Conservation (phyloP, 2,329 filamentous ascomycete species). For the Colletotrichum sp. region DNA sequence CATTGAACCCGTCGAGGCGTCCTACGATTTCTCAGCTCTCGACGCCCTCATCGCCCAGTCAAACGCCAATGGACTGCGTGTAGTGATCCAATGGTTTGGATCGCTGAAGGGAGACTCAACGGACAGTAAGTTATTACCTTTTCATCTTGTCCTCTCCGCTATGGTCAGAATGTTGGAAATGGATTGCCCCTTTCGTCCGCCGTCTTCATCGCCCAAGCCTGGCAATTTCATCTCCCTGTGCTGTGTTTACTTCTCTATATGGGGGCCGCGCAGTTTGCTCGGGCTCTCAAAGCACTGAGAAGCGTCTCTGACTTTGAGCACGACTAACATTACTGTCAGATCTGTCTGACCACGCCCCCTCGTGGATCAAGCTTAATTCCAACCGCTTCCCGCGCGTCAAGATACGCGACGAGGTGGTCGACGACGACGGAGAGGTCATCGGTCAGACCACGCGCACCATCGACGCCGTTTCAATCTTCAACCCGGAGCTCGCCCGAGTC, state of each 20-base stretch:
- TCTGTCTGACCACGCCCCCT: background rate
- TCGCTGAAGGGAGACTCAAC: background rate
- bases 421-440: background rate
- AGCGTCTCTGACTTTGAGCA: background rate
- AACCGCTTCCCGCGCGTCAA: background rate
- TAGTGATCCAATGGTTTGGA: background rate
- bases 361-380: background rate
- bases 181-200: background rate
- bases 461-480: background rate
- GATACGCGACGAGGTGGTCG: background rate
- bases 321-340: background rate
- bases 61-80: slow-evolving; percentile 11
- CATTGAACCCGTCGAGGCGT: slow-evolving; percentile 33
- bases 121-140: background rate
- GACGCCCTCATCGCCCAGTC: slow-evolving; percentile 28
- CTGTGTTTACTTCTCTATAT: background rate
- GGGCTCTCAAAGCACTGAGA: background rate
- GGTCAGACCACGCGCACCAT: background rate
- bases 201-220: background rate
- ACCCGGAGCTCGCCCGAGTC: background rate
- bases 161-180: too few species aligned
- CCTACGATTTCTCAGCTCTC: slow-evolving; percentile 30
- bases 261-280: background rate
- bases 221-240: background rate
- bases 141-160: background rate